Percentiles rank a stretch among this genome's conserved stretches.
Evolutionary conservation across 2,329 filamentous ascomycete species (phyloP).

Genomic region (Talaromyces albobiverticillius): DNA sequence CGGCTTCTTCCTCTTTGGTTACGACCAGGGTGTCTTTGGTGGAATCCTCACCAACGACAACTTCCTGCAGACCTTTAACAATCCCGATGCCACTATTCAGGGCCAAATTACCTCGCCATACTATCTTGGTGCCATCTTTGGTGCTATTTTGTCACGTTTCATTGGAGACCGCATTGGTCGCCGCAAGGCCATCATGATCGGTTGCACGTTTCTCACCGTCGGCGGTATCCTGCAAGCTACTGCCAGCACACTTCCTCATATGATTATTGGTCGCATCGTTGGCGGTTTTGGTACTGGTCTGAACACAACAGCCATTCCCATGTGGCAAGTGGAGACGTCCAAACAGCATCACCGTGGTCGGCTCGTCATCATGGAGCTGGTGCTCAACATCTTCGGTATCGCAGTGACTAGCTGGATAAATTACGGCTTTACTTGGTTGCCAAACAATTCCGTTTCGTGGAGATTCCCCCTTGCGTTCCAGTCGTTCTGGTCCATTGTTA

Average conservation of each 20-base stretch:
- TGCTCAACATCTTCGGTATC: constrained; percentile 26
- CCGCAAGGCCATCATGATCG: constrained; percentile 42
- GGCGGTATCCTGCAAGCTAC: constrained; percentile 45
- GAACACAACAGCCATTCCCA: constrained; percentile 49
- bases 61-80: constrained; percentile 3
- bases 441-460: constrained; percentile 28
- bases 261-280: constrained; percentile 46
- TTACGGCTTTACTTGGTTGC: constrained; percentile 40
- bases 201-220: constrained; percentile 47
- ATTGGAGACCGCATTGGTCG: constrained; percentile 48
- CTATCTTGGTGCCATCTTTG: constrained; percentile 33
- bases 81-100: neutral
- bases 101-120: constrained; percentile 2
- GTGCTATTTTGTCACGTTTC: constrained; percentile 39
- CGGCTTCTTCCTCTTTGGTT: constrained; percentile 6
- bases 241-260: constrained; percentile 37
- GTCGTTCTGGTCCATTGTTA: constrained; percentile 40
- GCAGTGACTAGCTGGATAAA: constrained; percentile 7
- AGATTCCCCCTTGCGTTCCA: constrained; percentile 45
- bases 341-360: constrained; percentile 5
- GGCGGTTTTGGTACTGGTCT: constrained; percentile 48
- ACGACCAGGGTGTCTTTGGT: constrained; percentile 6
- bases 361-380: constrained; percentile 24
- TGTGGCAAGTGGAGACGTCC: constrained; percentile 20
- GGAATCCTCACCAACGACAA: constrained; percentile 3